Evolutionary conservation across 148 eudicot species (phyloP), one percentile per base, ranked within the genome.

Genomic region (Camellia japonica): DNA sequence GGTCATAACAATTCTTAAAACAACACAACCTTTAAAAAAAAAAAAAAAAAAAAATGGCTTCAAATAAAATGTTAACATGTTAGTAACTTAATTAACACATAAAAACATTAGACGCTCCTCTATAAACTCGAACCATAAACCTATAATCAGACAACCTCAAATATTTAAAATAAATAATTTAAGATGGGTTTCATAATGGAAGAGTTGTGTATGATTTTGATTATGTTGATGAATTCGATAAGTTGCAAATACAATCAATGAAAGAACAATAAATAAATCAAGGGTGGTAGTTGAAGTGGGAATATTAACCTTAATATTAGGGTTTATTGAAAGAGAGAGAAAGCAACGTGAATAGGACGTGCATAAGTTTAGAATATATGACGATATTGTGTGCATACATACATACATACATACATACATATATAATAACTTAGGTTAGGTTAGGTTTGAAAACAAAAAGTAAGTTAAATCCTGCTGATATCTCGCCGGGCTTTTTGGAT

Each of bases 401-500:
- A 73, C 38, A 56, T 72, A 11, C 15, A 6, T 38, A 66, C 30
- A 30, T 11, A 23, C 23, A 23, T 23, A n/a, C n/a, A n/a, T 18
- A 49, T 75, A 75, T 65, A 13, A 9, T 61, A 7, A 42, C 70
- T 12, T 56, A 43, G 16, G 38, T 30, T 30, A 30, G 30, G 30
- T 23, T 23, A 23, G 30, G 30, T 30, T 30, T 30, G 38, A 49
- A 49, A 49, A 49, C 62, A 0, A 18, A 7, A 76, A 68, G 20
- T 18, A 51, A 4, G 47, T 73, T 56, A 58, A 70, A 14, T 77
- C 51, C 61, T 76, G 79, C 89, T 52, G 60, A 84, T 79, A 76
- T 68, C 49, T 49, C 82, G 87, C 82, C 87, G 86, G 81, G 80
- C 80, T 79, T 82, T 82, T 59, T 68, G 87, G 86, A 79, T 80